Evolutionary conservation across 225 moss, liverwort and hornwort genomes (phyloP).

Genomic region (Polytrichum commune): DNA sequence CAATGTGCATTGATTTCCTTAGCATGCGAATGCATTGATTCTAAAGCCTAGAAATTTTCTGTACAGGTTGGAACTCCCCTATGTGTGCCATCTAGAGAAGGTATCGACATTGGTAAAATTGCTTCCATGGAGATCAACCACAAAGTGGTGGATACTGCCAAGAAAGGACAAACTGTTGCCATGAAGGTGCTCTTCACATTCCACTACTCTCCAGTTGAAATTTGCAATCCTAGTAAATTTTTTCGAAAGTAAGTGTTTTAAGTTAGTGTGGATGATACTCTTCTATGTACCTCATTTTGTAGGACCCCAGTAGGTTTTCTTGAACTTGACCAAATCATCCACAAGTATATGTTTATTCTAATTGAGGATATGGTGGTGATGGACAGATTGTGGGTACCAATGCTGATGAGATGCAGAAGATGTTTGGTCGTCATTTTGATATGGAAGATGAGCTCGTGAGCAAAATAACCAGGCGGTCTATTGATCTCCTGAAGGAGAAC

Average conservation of each 20-base stretch:
- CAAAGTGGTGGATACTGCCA: slow-evolving; percentile 94
- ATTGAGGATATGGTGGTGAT: not conserved
- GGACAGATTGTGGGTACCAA: slow-evolving; percentile 92
- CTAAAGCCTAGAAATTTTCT: not conserved
- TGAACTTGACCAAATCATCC: not conserved
- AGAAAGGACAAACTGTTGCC: slow-evolving; percentile 92
- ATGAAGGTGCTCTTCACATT: slow-evolving; percentile 63
- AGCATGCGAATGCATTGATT: too few relatives aligned
- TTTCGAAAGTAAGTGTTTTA: too few relatives aligned
- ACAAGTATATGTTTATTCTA: not conserved
- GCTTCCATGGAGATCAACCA: slow-evolving; percentile 98
- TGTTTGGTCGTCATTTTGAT: slow-evolving; percentile 98
- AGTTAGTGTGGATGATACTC: too few relatives aligned
- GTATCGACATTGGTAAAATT: slow-evolving; percentile 93
- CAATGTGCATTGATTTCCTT: not conserved
- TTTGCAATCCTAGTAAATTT: too few relatives aligned
- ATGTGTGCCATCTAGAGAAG: slow-evolving; percentile 87
- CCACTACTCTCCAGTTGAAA: too few relatives aligned
- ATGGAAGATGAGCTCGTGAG: slow-evolving; percentile 94
- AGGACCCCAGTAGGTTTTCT: not conserved
- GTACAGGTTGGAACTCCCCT: slow-evolving; percentile 90
- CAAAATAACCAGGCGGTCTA: slow-evolving; percentile 85
- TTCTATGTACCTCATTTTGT: too few relatives aligned
- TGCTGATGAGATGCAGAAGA: slow-evolving; percentile 92
- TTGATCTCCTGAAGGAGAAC: slow-evolving; percentile 97